These are phyloP conservation scores for Alternaria metachromatica DNA, from an alignment of 2,329 filamentous ascomycete species.

Conservation along the genomic window DNA sequence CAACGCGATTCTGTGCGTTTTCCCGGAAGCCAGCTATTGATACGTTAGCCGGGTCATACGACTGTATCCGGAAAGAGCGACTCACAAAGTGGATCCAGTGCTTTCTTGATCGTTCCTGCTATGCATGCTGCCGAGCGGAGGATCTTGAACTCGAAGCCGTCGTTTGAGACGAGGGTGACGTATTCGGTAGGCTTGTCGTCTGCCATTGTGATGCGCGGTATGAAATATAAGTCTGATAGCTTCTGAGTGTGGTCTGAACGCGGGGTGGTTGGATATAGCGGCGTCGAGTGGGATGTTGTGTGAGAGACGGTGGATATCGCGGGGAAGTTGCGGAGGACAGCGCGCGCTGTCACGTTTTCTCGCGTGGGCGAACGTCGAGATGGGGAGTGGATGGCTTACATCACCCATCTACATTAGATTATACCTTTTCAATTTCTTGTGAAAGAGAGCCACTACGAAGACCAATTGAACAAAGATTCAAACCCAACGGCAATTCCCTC, in stretches of 20 bases:
- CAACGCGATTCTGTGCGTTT: slow-evolving; percentile 67
- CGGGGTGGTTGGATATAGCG: neutral
- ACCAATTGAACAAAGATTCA: neutral
- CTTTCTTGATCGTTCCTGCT: slow-evolving; percentile 75
- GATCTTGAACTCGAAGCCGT: slow-evolving; percentile 79
- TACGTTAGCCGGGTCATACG: neutral
- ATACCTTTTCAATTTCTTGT: neutral
- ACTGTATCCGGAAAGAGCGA: no score
- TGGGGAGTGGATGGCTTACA: neutral
- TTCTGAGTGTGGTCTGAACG: neutral
- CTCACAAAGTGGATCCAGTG: slow-evolving; percentile 73
- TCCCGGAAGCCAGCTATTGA: slow-evolving; percentile 68
- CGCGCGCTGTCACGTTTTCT: slow-evolving; percentile 37
- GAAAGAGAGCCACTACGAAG: neutral
- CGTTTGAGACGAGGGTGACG: slow-evolving; percentile 76
- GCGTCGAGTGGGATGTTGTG: neutral
- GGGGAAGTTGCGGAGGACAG: slow-evolving; percentile 13
- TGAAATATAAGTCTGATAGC: neutral
- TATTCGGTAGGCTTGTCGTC: slow-evolving; percentile 63
- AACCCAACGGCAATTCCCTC: neutral
- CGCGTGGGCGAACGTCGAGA: slow-evolving; percentile 16
- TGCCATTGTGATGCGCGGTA: slow-evolving; percentile 24
- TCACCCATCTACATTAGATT: neutral
- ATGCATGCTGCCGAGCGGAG: slow-evolving; percentile 73
- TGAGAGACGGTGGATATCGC: neutral